Conservation (phyloP, 164 flowering plant species). For the Nymphaea colorata region DNA sequence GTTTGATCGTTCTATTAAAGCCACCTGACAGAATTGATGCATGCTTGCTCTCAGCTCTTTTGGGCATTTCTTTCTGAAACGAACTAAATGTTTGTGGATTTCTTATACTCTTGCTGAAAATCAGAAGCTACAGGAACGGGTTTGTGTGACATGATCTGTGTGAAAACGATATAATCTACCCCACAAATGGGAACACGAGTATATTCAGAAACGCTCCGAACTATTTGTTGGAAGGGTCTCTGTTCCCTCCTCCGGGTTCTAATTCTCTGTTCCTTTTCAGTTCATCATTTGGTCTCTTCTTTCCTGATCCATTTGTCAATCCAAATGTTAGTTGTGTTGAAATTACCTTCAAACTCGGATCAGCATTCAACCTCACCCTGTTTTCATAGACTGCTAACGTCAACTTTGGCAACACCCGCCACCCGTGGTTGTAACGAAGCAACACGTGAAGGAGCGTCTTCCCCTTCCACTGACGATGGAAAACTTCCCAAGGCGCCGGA, state of each 20-base stretch:
- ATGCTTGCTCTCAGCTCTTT: too few relatives aligned
- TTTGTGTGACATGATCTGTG: constrained; percentile 95
- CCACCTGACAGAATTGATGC: too few relatives aligned
- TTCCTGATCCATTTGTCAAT: background rate
- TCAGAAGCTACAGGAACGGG: constrained; percentile 89
- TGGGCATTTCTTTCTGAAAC: too few relatives aligned
- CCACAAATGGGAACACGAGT: constrained; percentile 77
- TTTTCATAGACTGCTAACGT: background rate
- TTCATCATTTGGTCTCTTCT: background rate
- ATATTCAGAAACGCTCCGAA: constrained; percentile 93
- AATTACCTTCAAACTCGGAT: background rate
- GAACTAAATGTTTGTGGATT: too few relatives aligned
- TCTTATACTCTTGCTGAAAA: constrained; percentile 3
- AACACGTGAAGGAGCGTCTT: background rate
- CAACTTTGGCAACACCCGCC: background rate
- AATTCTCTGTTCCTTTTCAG: too few relatives aligned
- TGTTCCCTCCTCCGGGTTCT: constrained; percentile 11
- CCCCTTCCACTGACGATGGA: background rate
- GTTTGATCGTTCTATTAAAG: too few relatives aligned
- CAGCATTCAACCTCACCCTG: background rate
- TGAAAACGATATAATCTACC: constrained; percentile 78
- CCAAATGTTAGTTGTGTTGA: background rate
- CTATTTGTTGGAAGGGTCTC: constrained; percentile 49
- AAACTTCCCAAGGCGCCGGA: background rate
- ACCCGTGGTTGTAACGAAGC: background rate